These are phyloP conservation scores for Termitomyces sp. DNA, from an alignment of 768 basidiomycete species.

Conservation along the genomic window DNA sequence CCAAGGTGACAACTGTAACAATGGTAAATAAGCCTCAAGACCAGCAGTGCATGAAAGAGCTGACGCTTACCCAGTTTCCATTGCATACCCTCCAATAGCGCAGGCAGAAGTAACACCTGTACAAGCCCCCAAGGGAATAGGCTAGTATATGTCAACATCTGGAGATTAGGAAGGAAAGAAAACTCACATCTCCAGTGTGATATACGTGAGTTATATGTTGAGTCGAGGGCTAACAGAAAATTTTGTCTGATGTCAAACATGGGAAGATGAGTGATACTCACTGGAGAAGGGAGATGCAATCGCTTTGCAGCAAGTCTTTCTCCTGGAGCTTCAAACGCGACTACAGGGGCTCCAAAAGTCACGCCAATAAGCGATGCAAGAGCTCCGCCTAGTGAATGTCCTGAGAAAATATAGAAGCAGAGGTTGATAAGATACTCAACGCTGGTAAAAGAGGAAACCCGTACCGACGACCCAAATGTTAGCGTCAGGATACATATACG, in stretches of 20 bases:
- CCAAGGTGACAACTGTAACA: slow-evolving; percentile 76
- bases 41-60: background rate
- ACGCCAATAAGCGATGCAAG: slow-evolving; percentile 78
- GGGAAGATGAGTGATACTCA: slow-evolving; percentile 26
- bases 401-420: slow-evolving; percentile 8
- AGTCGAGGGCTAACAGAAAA: slow-evolving; percentile 47
- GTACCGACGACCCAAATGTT: slow-evolving; percentile 82
- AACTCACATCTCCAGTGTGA: slow-evolving; percentile 75
- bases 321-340: slow-evolving; percentile 83
- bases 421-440: background rate
- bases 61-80: slow-evolving; percentile 53
- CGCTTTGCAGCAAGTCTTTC: slow-evolving; percentile 68
- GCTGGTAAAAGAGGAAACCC: background rate
- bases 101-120: slow-evolving; percentile 57
- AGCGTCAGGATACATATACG: slow-evolving; percentile 83
- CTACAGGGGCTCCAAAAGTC: slow-evolving; percentile 90
- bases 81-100: slow-evolving; percentile 66
- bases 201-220: slow-evolving; percentile 84
- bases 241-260: background rate
- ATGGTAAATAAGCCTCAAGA: background rate
- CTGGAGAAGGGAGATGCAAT: slow-evolving; percentile 84
- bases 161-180: background rate
- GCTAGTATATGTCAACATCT: slow-evolving; percentile 27
- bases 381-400: slow-evolving; percentile 82
- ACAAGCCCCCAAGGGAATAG: slow-evolving; percentile 83